Evolutionary conservation across 164 flowering plant species (phyloP), one percentile per base, ranked within the genome.

Genomic region (Akebia trifoliata): DNA sequence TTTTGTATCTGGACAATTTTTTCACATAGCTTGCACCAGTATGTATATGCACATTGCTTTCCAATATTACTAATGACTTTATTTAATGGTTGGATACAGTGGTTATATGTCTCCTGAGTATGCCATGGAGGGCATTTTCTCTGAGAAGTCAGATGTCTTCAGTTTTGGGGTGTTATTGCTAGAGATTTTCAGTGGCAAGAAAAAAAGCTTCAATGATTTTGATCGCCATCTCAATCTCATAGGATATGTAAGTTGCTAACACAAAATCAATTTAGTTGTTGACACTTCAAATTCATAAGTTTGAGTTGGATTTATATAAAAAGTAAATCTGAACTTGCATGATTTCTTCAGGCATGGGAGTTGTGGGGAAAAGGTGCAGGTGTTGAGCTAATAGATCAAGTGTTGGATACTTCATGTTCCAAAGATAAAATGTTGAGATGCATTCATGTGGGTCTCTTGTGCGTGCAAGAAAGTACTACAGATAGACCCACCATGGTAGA

Each of bases 31-130:
- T n/a, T n/a, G n/a, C n/a, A n/a, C n/a, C n/a, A n/a, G n/a, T n/a
- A n/a, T n/a, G n/a, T n/a, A n/a, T n/a, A n/a, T n/a, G n/a, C n/a
- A n/a, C n/a, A n/a, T n/a, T n/a, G n/a, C n/a, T n/a, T n/a, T n/a
- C n/a, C n/a, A n/a, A n/a, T n/a, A n/a, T n/a, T n/a, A n/a, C n/a
- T n/a, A n/a, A n/a, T n/a, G n/a, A n/a, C n/a, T n/a, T n/a, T n/a
- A n/a, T n/a, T n/a, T n/a, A n/a, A n/a, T n/a, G n/a, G n/a, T n/a
- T n/a, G n/a, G n/a, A n/a, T n/a, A 39, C 3, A 14, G 54, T 50
- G 54, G 54, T 30, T 50, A 50, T 17, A 50, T 50, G 54, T 50
- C 54, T 28, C 54, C 54, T 1, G 37, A 50, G 54, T 50, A 50
- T 29, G 54, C 54, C 6, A 50, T 31, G 37, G 35, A 50, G 31